These are phyloP conservation scores for Fusarium humuli DNA, from an alignment of 2,329 filamentous ascomycete genomes.

Conservation along the genomic window DNA sequence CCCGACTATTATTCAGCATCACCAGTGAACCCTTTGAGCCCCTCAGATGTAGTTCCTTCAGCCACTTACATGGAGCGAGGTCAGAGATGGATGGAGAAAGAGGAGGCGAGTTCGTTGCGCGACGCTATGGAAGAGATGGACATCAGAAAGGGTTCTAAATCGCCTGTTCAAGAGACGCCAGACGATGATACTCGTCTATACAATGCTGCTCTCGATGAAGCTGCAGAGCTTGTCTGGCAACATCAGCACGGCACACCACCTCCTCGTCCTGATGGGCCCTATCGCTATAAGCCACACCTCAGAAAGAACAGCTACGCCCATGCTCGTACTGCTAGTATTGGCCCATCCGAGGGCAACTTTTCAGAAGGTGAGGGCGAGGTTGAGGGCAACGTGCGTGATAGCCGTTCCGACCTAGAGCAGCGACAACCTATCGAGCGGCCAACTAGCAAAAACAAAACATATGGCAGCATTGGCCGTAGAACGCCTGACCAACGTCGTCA, in stretches of 20 bases:
- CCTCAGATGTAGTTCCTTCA: constrained; percentile 72
- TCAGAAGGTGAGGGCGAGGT: constrained; percentile 59
- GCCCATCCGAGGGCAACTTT: constrained; percentile 60
- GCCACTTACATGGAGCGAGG: constrained; percentile 79
- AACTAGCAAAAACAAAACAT: constrained; percentile 53
- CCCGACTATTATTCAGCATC: constrained; percentile 65
- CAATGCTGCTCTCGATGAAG: constrained; percentile 78
- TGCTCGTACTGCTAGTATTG: constrained; percentile 69
- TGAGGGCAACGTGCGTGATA: constrained; percentile 53
- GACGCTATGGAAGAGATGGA: constrained; percentile 81
- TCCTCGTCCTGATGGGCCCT: constrained; percentile 71
- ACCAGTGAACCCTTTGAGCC: constrained; percentile 60
- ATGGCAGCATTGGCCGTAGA: constrained; percentile 55
- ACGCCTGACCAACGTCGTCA: constrained; percentile 63
- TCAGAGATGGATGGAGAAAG: constrained; percentile 83
- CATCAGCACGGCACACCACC: constrained; percentile 71
- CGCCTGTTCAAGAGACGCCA: constrained; percentile 41
- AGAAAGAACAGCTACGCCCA: constrained; percentile 78
- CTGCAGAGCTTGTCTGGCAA: constrained; percentile 81
- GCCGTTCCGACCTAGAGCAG: constrained; percentile 46
- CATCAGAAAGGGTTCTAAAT: constrained; percentile 56
- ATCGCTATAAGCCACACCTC: constrained; percentile 75
- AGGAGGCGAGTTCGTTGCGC: constrained; percentile 77
- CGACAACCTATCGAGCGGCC: constrained; percentile 28
- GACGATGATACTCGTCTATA: constrained; percentile 74